phyloP scores from a whole-genome alignment of 805 yeast species.

The Barnettozyma botsteinii region DNA sequence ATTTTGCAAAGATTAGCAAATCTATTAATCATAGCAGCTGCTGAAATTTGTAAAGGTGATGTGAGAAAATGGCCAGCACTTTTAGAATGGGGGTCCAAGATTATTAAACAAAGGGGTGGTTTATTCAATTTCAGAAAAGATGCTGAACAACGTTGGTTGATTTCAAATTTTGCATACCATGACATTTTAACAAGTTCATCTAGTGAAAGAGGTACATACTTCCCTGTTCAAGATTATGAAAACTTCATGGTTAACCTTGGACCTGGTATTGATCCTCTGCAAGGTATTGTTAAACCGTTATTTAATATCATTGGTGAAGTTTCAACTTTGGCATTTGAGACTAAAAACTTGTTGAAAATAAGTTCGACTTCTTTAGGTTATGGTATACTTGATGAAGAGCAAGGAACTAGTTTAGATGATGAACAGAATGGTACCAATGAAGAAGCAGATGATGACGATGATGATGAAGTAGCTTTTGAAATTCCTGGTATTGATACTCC shows the following conservation, averaged over 20 bases:
- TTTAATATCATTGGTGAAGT: conserved; percentile 64
- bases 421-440: conserved; percentile 11
- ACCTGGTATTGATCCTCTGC: conserved; percentile 57
- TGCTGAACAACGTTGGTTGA: conserved; percentile 62
- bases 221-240: conserved; percentile 56
- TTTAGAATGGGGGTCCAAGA: conserved; percentile 57
- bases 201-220: conserved; percentile 57
- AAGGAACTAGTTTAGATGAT: conserved; percentile 12
- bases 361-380: conserved; percentile 25
- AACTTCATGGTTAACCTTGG: conserved; percentile 27
- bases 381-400: conserved; percentile 23
- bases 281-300: conserved; percentile 68
- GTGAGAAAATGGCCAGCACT: conserved; percentile 69
- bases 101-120: conserved; percentile 61
- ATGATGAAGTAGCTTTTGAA: conserved; percentile 11
- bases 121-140: conserved; percentile 42
- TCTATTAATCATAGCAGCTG: conserved; percentile 64
- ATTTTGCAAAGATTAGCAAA: conserved; percentile 49
- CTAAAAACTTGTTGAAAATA: conserved; percentile 33
- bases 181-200: conserved; percentile 64
- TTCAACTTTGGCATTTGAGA: conserved; percentile 50
- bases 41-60: conserved; percentile 79
- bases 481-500: conserved; percentile 24
- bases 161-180: conserved; percentile 76
- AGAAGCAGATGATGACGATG: conserved; percentile 8